Conservation (phyloP, 108 stramenopile genomes). For the Conticribra guillardii region DNA sequence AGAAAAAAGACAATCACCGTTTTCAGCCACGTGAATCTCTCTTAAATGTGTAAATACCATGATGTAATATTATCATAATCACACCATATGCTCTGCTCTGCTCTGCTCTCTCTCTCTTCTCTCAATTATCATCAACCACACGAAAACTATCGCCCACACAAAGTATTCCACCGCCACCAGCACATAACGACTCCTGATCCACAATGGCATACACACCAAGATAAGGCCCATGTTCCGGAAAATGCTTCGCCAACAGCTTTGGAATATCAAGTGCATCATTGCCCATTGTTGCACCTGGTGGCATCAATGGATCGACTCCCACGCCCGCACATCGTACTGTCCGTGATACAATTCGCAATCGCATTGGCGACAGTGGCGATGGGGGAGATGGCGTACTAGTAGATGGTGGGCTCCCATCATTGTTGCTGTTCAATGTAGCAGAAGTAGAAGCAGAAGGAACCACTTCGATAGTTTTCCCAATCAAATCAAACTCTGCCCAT, state of each 20-base stretch:
- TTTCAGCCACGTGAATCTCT: too few species aligned
- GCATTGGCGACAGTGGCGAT: too few species aligned
- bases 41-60: too few species aligned
- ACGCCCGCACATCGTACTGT: conserved; percentile 69
- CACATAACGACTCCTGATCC: conserved; percentile 10
- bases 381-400: too few species aligned
- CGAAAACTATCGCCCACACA: conserved; percentile 46
- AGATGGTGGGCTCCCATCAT: too few species aligned
- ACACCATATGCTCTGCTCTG: too few species aligned
- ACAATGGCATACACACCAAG: conserved; percentile 69
- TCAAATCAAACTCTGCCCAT: conserved; percentile 67
- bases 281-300: neutral
- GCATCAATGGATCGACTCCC: conserved; percentile 57
- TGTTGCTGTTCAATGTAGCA: neutral
- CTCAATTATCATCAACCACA: conserved; percentile 6
- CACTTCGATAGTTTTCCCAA: conserved; percentile 50
- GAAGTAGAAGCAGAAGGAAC: too few species aligned
- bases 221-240: conserved; percentile 69
- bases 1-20: too few species aligned
- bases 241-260: conserved; percentile 51
- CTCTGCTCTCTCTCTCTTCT: too few species aligned
- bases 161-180: conserved; percentile 19
- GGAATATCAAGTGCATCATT: conserved; percentile 53
- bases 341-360: conserved; percentile 43
- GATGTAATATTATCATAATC: too few species aligned